Base-by-base conservation (phyloP, 2,329 filamentous ascomycete species). In the Didymella exigua region DNA sequence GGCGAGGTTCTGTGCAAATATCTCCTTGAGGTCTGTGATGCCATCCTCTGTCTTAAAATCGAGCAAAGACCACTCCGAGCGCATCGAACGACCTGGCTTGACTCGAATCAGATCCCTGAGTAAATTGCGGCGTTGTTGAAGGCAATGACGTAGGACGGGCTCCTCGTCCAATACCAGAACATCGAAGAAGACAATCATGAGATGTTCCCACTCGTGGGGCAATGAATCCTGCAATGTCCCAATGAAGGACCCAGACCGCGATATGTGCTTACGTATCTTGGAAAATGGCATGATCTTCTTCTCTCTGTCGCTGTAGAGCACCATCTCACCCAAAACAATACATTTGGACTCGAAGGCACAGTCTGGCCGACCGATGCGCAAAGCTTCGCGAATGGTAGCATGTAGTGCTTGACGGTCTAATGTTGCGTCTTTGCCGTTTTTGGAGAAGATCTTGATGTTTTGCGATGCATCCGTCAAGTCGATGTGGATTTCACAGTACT, bases 401-500 rank as follows among this genome's bases (percentile, higher is more conserved):
- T 89, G 86, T 19, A 96, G 73, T 1, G 78, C 79, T 10, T 73
- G 63, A 29, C 89, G 84, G 71, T 96, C 92, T 46, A 77, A 69
- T 0, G 91, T 96, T 38, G 91, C 93, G 62, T 96, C 90, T 70
- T 95, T 96, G 54, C 92, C 91, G 66, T 91, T 95, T 71, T 96
- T 97, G 9, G 91, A 96, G 70, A 95, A 96, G 26, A 96, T 93
- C 59, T 89, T 87, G 24, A 96, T 85, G 42, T 80, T 83, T 1
- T 81, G 69, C 54, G 69, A 41, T 13, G 77, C 76, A 44, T 83
- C 85, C 8, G 78, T 77, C 6, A 90, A 76, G 67, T 96, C 86
- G 33, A 96, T 78, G 66, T 96, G 92, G 26, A 96, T 86, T 71
- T 96, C 92, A 63, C 63, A 96, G 62, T 95, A 96, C 73, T 96